Base-by-base conservation (phyloP, 2,329 filamentous ascomycete species). In the Penicillium sclerotiorum region DNA sequence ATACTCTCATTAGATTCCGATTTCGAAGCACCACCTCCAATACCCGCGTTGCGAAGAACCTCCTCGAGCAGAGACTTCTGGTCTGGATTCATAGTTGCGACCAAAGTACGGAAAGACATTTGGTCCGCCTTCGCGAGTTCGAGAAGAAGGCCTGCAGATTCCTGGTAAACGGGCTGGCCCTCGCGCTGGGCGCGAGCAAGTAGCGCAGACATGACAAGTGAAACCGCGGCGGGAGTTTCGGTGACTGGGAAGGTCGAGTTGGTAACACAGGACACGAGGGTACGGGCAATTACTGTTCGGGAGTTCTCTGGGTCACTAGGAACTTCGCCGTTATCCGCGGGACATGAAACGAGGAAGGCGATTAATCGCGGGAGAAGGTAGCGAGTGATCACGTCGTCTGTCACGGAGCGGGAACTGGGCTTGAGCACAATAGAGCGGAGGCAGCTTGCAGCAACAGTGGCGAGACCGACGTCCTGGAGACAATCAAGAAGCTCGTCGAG, bases 391-490 rank as follows among this genome's bases (percentile, higher is more conserved):
- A 81, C 84, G 60, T 90, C 82, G 65, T 91, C 87, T 17, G 88
- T 85, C 1, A 79, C 65, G 58, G 52, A 86, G 81, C 56, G 84
- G 76, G 44, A 82, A 75, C 58, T 73, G 61, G 45, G 81, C 73
- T 60, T 87, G 77, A 96, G 75, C 23, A 97, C 79, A 7, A 97
- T 80, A 7, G 91, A 94, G 49, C 92, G 85, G 58, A 93, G 84
- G 71, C 94, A 99, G 64, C 90, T 91, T 53, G 90, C 88, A 1
- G 94, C 91, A 48, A 96, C 92, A 64, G 89, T 95, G 47, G 89
- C 88, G 13, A 79, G 71, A 4, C 76, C 76, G 4, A 78, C 67
- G 46, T 80, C 77, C 45, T 77, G 72, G 18, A 99, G 80, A 68
- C 92, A 96, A 63, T 96, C 93, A 30, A 93, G 75, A 18, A 96